Conservation (phyloP, 2,329 filamentous ascomycete species). For the Hymenoscyphus repandus region DNA sequence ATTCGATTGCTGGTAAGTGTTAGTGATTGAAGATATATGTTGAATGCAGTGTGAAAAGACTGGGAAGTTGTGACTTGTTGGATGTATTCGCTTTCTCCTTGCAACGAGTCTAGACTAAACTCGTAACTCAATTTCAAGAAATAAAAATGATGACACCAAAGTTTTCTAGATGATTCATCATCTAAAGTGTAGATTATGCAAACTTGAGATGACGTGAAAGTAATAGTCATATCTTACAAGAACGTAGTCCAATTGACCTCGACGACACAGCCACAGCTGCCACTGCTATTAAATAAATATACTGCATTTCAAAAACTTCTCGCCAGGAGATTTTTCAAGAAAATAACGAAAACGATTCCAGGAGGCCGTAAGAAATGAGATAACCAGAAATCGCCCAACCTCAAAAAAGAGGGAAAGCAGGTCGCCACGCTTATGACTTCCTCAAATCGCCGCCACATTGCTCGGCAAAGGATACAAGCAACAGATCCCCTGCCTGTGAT, state of each 20-base stretch:
- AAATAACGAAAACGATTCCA: background rate
- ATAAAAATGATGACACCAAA: background rate
- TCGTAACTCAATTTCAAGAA: too few relatives aligned
- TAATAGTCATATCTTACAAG: slow-evolving; percentile 9
- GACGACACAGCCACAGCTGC: slow-evolving; percentile 13
- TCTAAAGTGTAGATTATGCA: background rate
- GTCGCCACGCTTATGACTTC: background rate
- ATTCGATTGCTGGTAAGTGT: background rate
- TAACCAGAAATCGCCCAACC: background rate
- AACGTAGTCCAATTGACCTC: slow-evolving; percentile 11
- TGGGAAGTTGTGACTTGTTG: background rate
- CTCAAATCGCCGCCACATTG: background rate
- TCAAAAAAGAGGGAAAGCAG: background rate
- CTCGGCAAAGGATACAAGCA: too few relatives aligned
- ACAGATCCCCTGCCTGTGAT: background rate
- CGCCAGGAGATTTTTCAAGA: slow-evolving; percentile 14
- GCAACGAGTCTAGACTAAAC: too few relatives aligned
- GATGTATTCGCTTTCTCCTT: too few relatives aligned
- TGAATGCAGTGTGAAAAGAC: background rate
- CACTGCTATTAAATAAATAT: slow-evolving; percentile 15
- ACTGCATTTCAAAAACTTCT: slow-evolving; percentile 12
- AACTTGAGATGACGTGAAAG: background rate
- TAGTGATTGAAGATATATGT: background rate
- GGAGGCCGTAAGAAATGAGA: slow-evolving; percentile 2
- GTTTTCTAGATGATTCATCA: background rate